Percentiles rank a stretch among this genome's conserved stretches.
phyloP scores from a whole-genome alignment of 2,329 filamentous ascomycete genomes.

The Amauroascus verrucosus region DNA sequence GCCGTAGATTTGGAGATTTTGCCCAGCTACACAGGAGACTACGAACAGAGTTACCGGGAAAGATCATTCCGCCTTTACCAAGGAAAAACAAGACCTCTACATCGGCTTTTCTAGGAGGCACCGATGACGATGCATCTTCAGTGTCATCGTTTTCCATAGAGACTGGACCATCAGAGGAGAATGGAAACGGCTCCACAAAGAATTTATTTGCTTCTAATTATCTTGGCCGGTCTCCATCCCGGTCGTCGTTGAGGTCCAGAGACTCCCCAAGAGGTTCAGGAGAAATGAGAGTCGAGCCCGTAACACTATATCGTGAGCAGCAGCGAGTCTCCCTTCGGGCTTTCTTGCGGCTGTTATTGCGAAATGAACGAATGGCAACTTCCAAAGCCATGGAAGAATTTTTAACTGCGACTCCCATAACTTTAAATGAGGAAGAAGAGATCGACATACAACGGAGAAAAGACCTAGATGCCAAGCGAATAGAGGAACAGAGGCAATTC shows the following conservation, averaged over 20 bases:
- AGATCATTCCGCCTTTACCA: slow-evolving; percentile 74
- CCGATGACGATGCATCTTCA: slow-evolving; percentile 64
- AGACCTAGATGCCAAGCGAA: slow-evolving; percentile 70
- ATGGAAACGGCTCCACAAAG: slow-evolving; percentile 26
- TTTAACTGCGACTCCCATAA: slow-evolving; percentile 60
- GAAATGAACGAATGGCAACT: slow-evolving; percentile 72
- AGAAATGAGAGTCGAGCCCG: slow-evolving; percentile 40
- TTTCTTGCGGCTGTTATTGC: slow-evolving; percentile 74
- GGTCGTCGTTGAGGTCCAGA: slow-evolving; percentile 20
- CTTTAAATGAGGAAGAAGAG: slow-evolving; percentile 68
- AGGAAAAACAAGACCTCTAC: slow-evolving; percentile 83
- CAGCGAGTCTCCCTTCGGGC: slow-evolving; percentile 86
- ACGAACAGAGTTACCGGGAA: slow-evolving; percentile 77
- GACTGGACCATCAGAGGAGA: slow-evolving; percentile 39
- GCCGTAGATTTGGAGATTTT: slow-evolving; percentile 83
- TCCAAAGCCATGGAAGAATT: slow-evolving; percentile 81
- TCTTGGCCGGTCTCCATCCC: slow-evolving; percentile 14
- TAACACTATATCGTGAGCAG: slow-evolving; percentile 69
- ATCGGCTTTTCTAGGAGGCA: slow-evolving; percentile 47
- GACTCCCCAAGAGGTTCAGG: slow-evolving; percentile 28
- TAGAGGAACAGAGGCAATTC: slow-evolving; percentile 87
- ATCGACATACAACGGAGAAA: slow-evolving; percentile 72
- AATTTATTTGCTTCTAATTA: slow-evolving; percentile 21
- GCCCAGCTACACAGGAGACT: slow-evolving; percentile 65
- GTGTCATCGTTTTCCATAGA: slow-evolving; percentile 70